A percentile compares a stretch with the other conserved stretches of the same genome.
Evolutionary conservation across 805 yeast species (phyloP).

Genomic region (Isabelozyma rhagii): DNA sequence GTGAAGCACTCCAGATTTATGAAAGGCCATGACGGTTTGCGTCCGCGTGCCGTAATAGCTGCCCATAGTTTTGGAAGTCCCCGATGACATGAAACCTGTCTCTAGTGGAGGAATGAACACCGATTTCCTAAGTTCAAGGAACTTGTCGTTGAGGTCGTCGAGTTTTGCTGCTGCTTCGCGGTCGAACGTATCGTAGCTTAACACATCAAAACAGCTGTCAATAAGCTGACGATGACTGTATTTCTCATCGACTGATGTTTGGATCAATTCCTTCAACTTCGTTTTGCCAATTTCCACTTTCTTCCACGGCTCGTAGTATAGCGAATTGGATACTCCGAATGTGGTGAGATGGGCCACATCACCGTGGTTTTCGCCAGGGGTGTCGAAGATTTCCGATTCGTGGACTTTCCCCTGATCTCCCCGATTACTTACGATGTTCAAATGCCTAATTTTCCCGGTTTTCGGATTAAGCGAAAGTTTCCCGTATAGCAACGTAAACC

Average conservation of each 20-base stretch:
- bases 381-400: slow-evolving; percentile 9
- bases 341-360: slow-evolving; percentile 27
- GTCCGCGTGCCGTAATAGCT: slow-evolving; percentile 82
- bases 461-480: slow-evolving; percentile 24
- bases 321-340: slow-evolving; percentile 67
- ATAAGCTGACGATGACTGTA: slow-evolving; percentile 41
- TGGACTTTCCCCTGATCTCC: slow-evolving; percentile 39
- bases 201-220: slow-evolving; percentile 49
- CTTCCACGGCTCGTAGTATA: slow-evolving; percentile 69
- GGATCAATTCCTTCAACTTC: slow-evolving; percentile 18
- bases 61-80: slow-evolving; percentile 30
- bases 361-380: slow-evolving; percentile 13
- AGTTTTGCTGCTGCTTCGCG: slow-evolving; percentile 5
- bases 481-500: slow-evolving; percentile 63
- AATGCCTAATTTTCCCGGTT: slow-evolving; percentile 25
- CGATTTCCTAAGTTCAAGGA: slow-evolving; percentile 47
- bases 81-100: slow-evolving; percentile 13
- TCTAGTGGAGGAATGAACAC: slow-evolving; percentile 72
- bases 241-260: slow-evolving; percentile 9
- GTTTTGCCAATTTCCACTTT: slow-evolving; percentile 56
- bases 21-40: slow-evolving; percentile 70
- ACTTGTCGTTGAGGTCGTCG: slow-evolving; percentile 18
- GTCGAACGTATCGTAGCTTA: slow-evolving; percentile 44
- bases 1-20: slow-evolving; percentile 46
- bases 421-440: slow-evolving; percentile 50